Evolutionary conservation across 2,329 filamentous ascomycete species (phyloP).

Genomic region (Atkinsonella texensis): DNA sequence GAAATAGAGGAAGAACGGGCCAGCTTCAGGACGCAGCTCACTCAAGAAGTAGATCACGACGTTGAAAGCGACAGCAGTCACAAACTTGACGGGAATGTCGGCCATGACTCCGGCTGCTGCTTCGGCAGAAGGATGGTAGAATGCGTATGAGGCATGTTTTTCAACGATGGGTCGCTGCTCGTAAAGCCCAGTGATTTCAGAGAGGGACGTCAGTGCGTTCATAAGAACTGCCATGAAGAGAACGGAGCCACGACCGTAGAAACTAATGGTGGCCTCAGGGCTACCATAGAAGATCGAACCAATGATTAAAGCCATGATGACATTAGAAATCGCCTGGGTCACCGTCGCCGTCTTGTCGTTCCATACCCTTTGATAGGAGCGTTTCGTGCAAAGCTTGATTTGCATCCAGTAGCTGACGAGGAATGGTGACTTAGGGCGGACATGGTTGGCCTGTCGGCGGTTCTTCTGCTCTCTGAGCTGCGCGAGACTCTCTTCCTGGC

Average conservation of each 20-base stretch:
- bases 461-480: slow-evolving; percentile 36
- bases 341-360: slow-evolving; percentile 37
- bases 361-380: slow-evolving; percentile 40
- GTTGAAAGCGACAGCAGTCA: slow-evolving; percentile 38
- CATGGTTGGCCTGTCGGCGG: slow-evolving; percentile 38
- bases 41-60: slow-evolving; percentile 46
- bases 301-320: slow-evolving; percentile 47
- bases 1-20: slow-evolving; percentile 65
- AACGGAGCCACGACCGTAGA: slow-evolving; percentile 42
- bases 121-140: slow-evolving; percentile 40
- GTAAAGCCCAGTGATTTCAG: slow-evolving; percentile 37
- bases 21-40: slow-evolving; percentile 42
- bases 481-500: slow-evolving; percentile 24
- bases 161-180: slow-evolving; percentile 35
- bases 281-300: slow-evolving; percentile 47
- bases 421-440: slow-evolving; percentile 43
- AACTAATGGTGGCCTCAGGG: slow-evolving; percentile 35
- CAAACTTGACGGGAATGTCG: slow-evolving; percentile 47
- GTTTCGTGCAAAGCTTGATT: slow-evolving; percentile 35
- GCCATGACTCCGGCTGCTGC: slow-evolving; percentile 40
- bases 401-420: slow-evolving; percentile 44
- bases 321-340: slow-evolving; percentile 32
- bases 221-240: slow-evolving; percentile 50
- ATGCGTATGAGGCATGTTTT: slow-evolving; percentile 36
- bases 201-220: slow-evolving; percentile 45